Evolutionary conservation across 2,329 filamentous ascomycete genomes (phyloP), one percentile per base, ranked within the genome.

Genomic region (Sclerotinia spermophila): DNA sequence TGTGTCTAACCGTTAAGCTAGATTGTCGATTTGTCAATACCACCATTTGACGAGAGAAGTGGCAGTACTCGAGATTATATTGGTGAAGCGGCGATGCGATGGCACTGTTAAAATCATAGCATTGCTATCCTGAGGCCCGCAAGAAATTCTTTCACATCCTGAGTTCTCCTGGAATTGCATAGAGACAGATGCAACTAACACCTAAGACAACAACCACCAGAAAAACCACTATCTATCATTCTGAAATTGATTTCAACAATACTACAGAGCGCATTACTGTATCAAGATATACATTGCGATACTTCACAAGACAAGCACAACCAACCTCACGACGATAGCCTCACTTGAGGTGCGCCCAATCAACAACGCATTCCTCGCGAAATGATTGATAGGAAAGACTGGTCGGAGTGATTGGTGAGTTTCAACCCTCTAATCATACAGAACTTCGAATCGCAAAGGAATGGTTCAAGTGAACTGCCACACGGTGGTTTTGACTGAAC

Each of bases 21-120:
- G 42, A 19, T 48, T 64, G 60, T 11, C 44, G 60, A 24, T n/a
- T 48, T 64, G 60, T 38, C 44, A 64, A 64, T 64, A 64, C 30
- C 60, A 48, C 42, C 44, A 48, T 64, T 64, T 48, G 44, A 64
- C 42, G 15, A 64, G 60, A n/a, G 7, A n/a, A 19, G 1, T 21
- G 21, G 13, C 19, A 17, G 21, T 33, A 19, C 10, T 64, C 27
- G 42, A 19, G 4, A 24, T 5, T 38, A 64, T 48, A 48, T 35
- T 33, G 13, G 1, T 38, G 27, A 64, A 48, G 44, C 60, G 30
- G 38, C 6, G 3, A 38, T 38, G 44, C 60, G 30, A 8, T 42
- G 30, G 45, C 24, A 35, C 21, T 48, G 4, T 42, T 15, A 30
- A 60, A 60, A 27, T 21, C 40, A 19, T 48, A 21, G 5, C 11